Base-by-base conservation (phyloP, 495 filamentous ascomycete species). In the Talaromyces thailandensis region DNA sequence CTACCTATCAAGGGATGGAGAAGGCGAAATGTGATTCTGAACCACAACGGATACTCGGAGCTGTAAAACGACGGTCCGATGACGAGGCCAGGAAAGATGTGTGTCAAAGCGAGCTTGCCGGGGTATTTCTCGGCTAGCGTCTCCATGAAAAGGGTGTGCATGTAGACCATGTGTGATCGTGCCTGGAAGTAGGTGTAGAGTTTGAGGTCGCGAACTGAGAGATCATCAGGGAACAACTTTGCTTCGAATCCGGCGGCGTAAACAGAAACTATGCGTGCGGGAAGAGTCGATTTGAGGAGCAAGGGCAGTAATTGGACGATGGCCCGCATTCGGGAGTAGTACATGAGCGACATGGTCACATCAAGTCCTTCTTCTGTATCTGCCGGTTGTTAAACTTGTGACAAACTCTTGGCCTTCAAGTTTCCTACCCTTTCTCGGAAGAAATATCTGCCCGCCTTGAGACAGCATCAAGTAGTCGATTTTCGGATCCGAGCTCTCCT, bases 281-380 rank as follows among this genome's bases (percentile, higher is more conserved):
- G 53, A 23, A 51, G 51, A 3, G 28, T 50, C 6, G 69, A 64
- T 29, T 58, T 61, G 29, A 62, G 64, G 14, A 73, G 66, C 23
- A 68, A 62, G 4, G 70, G 70, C 9, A 68, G 67, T 28, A 73
- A 62, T 48, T 69, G 70, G 5, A 56, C 8, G 35, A 63, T 63
- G 64, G 68, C 66, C 28, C 70, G 66, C 64, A 70, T 68, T 12
- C 71, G 71, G 23, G 71, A 73, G 56, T 73, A 73, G 62, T 64
- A 73, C 50, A 68, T 67, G 7, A 73, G 63, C 14, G 65, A 60
- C 31, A 70, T 61, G 45, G 68, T 67, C 11, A 63, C 51, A 32
- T 69, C 68, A 37, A 71, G 58, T 28, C 69, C 67, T 48, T 70
- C 70, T 25, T 55, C 57, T 37, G 65, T 68, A 26, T 69, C 69